A percentile compares a stretch with the other conserved stretches of the same genome.
phyloP scores from a whole-genome alignment of 352 stramenopile species.

The Phytopythium oedochilum region DNA sequence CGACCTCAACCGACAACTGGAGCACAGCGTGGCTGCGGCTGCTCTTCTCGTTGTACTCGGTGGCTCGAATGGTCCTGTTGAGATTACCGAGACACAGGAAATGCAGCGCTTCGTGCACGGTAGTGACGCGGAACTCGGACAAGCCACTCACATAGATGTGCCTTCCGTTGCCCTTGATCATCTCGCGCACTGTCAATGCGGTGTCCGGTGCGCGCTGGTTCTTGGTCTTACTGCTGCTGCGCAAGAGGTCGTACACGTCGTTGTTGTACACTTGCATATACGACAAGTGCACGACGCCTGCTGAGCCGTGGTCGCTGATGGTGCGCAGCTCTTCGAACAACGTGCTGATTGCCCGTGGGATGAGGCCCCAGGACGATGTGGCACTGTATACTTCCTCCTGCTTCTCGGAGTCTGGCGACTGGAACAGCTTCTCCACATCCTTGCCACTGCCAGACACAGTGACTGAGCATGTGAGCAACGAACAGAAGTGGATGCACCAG shows the following conservation, averaged over 20 bases:
- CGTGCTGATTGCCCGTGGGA: conserved; percentile 78
- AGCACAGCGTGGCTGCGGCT: conserved; percentile 86
- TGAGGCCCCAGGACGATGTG: conserved; percentile 57
- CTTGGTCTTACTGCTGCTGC: conserved; percentile 32
- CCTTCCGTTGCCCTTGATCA: conserved; percentile 74
- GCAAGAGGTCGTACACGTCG: conserved; percentile 70
- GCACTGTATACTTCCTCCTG: conserved; percentile 4
- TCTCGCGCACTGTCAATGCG: conserved; percentile 46
- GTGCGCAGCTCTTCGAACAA: conserved; percentile 74
- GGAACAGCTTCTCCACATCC: conserved; percentile 37
- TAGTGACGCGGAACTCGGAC: conserved; percentile 86
- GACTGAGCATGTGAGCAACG: no score
- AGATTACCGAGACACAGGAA: conserved; percentile 73
- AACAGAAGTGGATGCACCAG: no score
- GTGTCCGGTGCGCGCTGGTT: conserved; percentile 34
- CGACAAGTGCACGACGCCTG: conserved; percentile 78
- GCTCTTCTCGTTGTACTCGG: conserved; percentile 82
- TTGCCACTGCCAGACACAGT: conserved; percentile 35
- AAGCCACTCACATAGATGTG: conserved; percentile 90
- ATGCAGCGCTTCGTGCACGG: conserved; percentile 66
- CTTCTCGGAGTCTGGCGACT: background rate
- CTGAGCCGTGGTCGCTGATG: conserved; percentile 41
- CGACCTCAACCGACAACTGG: conserved; percentile 79
- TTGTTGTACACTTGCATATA: conserved; percentile 93
- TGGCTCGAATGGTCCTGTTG: conserved; percentile 88